Percentiles rank a stretch among this genome's conserved stretches.
phyloP scores from a whole-genome alignment of 495 filamentous ascomycete species.

The Penicillium coffeae region DNA sequence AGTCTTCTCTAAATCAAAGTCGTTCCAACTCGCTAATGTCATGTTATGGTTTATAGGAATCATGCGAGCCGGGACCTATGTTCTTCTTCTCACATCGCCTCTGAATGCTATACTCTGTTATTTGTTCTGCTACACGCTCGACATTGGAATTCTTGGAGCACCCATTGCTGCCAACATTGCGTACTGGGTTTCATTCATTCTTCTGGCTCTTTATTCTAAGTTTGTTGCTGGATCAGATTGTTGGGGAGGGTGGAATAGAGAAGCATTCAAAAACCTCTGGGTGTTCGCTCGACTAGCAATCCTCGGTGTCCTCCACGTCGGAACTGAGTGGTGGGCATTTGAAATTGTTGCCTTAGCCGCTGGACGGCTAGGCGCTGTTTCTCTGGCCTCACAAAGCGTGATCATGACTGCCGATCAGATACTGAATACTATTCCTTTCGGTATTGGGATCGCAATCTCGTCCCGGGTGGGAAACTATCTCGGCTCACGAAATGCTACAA shows the following conservation, averaged over 20 bases:
- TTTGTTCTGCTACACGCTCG: slow-evolving; percentile 69
- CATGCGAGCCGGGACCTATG: slow-evolving; percentile 84
- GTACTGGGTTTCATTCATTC: slow-evolving; percentile 81
- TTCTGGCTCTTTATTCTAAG: slow-evolving; percentile 71
- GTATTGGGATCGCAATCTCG: slow-evolving; percentile 79
- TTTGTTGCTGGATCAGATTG: slow-evolving; percentile 70
- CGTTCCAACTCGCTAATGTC: neutral
- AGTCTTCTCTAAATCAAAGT: neutral
- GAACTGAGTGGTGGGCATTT: slow-evolving; percentile 96
- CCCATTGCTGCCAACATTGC: slow-evolving; percentile 79
- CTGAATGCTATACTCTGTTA: slow-evolving; percentile 75
- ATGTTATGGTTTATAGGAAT: slow-evolving; percentile 51
- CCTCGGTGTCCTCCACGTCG: slow-evolving; percentile 82
- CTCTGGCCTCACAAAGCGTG: slow-evolving; percentile 82
- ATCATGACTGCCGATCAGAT: slow-evolving; percentile 95
- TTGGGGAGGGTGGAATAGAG: slow-evolving; percentile 77
- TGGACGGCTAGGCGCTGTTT: slow-evolving; percentile 75
- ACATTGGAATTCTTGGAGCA: slow-evolving; percentile 71
- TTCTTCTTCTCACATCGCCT: slow-evolving; percentile 78
- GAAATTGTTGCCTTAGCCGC: slow-evolving; percentile 92
- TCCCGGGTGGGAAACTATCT: slow-evolving; percentile 80
- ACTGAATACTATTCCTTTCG: slow-evolving; percentile 90
- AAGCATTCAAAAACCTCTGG: slow-evolving; percentile 59
- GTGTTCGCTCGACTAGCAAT: slow-evolving; percentile 75
- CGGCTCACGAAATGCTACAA: slow-evolving; percentile 62